These are phyloP conservation scores for Waitea zeae DNA, from an alignment of 1,284 basidiomycete genomes.

Conservation along the genomic window DNA sequence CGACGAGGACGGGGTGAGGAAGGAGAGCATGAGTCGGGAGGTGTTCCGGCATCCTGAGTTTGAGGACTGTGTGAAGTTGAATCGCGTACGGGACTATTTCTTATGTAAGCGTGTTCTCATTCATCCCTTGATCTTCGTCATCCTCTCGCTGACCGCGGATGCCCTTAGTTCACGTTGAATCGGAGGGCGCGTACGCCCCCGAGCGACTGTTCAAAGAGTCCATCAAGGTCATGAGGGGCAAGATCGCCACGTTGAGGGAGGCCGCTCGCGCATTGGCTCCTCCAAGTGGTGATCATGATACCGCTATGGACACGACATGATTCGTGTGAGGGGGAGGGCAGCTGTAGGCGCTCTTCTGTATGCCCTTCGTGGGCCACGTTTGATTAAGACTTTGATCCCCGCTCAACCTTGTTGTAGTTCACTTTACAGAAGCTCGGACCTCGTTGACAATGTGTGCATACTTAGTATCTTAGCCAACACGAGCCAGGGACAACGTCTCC, in stretches of 20 bases:
- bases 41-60: conserved; percentile 90
- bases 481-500: too few species aligned
- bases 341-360: too few species aligned
- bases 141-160: not conserved
- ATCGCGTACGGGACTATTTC: conserved; percentile 85
- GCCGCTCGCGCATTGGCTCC: too few species aligned
- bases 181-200: conserved; percentile 77
- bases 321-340: too few species aligned
- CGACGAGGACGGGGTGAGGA: conserved; percentile 50
- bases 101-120: conserved; percentile 58
- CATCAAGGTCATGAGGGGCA: conserved; percentile 68
- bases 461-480: too few species aligned
- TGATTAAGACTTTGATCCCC: too few species aligned
- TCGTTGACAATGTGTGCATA: too few species aligned
- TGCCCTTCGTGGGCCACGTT: too few species aligned
- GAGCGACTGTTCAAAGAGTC: conserved; percentile 77
- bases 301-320: too few species aligned
- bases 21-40: conserved; percentile 87
- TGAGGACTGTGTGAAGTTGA: conserved; percentile 68
- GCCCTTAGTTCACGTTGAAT: conserved; percentile 73
- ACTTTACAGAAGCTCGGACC: too few species aligned
- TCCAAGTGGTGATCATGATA: too few species aligned
- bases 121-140: not conserved
- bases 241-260: conserved; percentile 44
- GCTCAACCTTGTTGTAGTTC: too few species aligned